Conservation (phyloP, 768 basidiomycete species). For the Pholiota conissans region DNA sequence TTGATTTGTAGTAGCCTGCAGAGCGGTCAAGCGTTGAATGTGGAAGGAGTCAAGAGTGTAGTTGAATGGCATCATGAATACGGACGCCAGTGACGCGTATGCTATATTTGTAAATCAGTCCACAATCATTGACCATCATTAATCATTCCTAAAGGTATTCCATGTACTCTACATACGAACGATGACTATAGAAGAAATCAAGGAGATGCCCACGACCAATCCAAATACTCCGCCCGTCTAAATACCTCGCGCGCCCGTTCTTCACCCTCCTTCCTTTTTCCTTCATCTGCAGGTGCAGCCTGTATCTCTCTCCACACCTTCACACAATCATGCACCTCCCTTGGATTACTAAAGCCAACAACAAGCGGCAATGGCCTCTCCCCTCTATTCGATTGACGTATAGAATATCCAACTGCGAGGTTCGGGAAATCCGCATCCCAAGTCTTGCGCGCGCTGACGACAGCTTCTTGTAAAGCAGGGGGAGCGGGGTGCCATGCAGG, state of each 20-base stretch:
- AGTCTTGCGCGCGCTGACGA: slow-evolving; percentile 34
- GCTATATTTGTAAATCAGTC: background rate
- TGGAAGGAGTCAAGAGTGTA: too few relatives aligned
- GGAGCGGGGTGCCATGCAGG: slow-evolving; percentile 84
- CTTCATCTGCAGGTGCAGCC: slow-evolving; percentile 27
- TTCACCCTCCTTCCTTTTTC: slow-evolving; percentile 44
- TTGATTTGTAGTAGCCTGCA: background rate
- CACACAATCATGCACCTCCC: slow-evolving; percentile 76
- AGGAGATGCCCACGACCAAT: slow-evolving; percentile 78
- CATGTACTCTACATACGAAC: background rate
- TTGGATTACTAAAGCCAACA: slow-evolving; percentile 65
- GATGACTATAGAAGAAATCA: slow-evolving; percentile 1
- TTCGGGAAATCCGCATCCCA: slow-evolving; percentile 54
- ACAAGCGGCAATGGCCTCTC: slow-evolving; percentile 58
- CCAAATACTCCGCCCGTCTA: slow-evolving; percentile 48
- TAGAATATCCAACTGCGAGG: slow-evolving; percentile 74
- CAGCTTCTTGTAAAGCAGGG: slow-evolving; percentile 42
- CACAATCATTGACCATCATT: too few relatives aligned
- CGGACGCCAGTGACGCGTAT: background rate
- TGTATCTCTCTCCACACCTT: slow-evolving; percentile 65
- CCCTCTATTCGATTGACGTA: slow-evolving; percentile 43
- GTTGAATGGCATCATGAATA: background rate
- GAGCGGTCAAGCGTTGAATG: too few relatives aligned
- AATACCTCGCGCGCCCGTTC: slow-evolving; percentile 44
- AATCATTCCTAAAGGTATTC: background rate